These are phyloP conservation scores for Perkinsus olseni DNA, from an alignment of 169 alveolate species.

Conservation along the genomic window DNA sequence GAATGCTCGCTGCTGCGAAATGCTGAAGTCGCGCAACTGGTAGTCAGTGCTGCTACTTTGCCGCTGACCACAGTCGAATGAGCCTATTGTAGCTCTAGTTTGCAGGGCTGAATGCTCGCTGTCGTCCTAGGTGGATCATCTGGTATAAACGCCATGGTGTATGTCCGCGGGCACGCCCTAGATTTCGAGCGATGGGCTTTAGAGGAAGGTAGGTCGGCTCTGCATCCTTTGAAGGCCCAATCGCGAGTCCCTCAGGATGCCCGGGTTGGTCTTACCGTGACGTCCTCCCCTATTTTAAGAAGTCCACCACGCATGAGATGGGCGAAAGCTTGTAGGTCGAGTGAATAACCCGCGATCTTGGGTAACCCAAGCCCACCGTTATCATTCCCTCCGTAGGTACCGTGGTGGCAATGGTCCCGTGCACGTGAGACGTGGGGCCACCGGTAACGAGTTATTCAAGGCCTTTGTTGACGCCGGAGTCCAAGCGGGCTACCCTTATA, in stretches of 20 bases:
- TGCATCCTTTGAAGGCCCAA: not conserved
- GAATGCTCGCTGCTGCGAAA: not conserved
- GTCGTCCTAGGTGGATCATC: conserved; percentile 20
- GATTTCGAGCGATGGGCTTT: conserved; percentile 9
- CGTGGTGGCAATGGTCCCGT: not conserved
- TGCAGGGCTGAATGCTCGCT: not conserved
- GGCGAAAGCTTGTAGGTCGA: not conserved
- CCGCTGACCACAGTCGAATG: too few relatives aligned
- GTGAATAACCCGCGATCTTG: not conserved
- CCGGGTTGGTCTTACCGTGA: not conserved
- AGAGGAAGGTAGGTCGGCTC: not conserved
- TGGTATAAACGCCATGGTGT: conserved; percentile 20
- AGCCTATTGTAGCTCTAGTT: too few relatives aligned
- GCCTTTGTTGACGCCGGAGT: conserved; percentile 2
- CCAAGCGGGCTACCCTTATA: not conserved
- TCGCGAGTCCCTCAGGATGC: not conserved
- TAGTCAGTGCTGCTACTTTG: not conserved
- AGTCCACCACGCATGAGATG: not conserved
- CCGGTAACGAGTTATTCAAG: not conserved
- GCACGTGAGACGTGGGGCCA: not conserved
- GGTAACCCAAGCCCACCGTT: too few relatives aligned
- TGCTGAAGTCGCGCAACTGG: not conserved
- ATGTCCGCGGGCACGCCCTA: conserved; percentile 14
- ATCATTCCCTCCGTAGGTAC: not conserved
- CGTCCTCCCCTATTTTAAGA: conserved; percentile 3